phyloP scores from a whole-genome alignment of 2,329 filamentous ascomycete species.

The Fusarium xyrophilum region DNA sequence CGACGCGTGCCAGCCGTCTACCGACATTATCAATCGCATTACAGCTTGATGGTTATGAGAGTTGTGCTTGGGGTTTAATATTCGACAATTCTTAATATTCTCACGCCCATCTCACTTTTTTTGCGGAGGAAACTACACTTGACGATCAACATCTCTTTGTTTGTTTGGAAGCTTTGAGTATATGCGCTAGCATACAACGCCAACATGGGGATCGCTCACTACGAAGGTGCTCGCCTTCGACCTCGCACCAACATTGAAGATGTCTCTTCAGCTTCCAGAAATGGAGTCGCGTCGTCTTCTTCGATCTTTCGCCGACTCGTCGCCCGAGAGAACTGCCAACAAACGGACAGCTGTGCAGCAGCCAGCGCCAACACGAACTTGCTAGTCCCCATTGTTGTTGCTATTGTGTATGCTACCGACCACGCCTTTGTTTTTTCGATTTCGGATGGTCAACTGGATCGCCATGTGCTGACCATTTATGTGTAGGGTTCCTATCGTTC shows the following conservation, averaged over 20 bases:
- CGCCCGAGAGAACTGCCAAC: slow-evolving; percentile 33
- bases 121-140: slow-evolving; percentile 21
- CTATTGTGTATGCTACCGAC: slow-evolving; percentile 68
- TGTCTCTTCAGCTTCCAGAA: slow-evolving; percentile 5
- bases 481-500: slow-evolving; percentile 75
- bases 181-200: slow-evolving; percentile 18
- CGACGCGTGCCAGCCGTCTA: slow-evolving; percentile 9
- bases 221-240: slow-evolving; percentile 37
- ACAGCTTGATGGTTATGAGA: slow-evolving; percentile 36
- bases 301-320: slow-evolving; percentile 32
- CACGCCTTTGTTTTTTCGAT: not conserved
- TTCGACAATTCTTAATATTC: slow-evolving; percentile 33
- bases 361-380: slow-evolving; percentile 53
- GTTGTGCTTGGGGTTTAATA: slow-evolving; percentile 29
- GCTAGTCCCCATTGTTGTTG: slow-evolving; percentile 72
- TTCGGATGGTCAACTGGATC: not conserved
- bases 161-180: slow-evolving; percentile 13
- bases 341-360: slow-evolving; percentile 61
- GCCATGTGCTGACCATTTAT: slow-evolving; percentile 27
- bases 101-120: slow-evolving; percentile 7
- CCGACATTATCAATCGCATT: slow-evolving; percentile 15
- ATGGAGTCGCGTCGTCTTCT: slow-evolving; percentile 12
- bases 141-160: slow-evolving; percentile 12
- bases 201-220: slow-evolving; percentile 33
- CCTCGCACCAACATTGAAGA: slow-evolving; percentile 41